phyloP scores from a whole-genome alignment of 1,284 basidiomycete species.

The Dichomitus squalens region DNA sequence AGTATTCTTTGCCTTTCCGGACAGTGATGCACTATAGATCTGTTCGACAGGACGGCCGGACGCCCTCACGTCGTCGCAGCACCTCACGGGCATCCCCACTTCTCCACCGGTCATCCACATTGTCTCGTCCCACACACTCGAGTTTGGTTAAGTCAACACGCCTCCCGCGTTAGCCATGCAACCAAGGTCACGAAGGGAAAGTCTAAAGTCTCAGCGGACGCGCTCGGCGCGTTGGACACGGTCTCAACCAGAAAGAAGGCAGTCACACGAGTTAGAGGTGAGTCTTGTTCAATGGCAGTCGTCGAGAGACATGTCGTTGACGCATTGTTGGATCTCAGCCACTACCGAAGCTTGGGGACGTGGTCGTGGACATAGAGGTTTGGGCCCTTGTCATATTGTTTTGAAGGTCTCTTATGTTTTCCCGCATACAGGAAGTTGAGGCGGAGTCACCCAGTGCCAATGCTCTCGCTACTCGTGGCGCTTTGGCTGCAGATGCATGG shows the following conservation, averaged over 20 bases:
- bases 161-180: not conserved
- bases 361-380: not conserved
- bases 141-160: no score
- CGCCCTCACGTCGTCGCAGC: not conserved
- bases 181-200: conserved; percentile 3
- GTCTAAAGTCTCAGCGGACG: not conserved
- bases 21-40: no score
- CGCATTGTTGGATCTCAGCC: not conserved
- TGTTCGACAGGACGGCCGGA: not conserved
- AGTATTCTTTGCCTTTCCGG: no score
- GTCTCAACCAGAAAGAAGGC: not conserved
- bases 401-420: not conserved
- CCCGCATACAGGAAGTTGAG: not conserved
- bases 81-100: not conserved
- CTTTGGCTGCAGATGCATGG: conserved; percentile 15
- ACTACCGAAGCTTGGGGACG: conserved; percentile 1
- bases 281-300: not conserved
- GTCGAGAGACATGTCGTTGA: not conserved
- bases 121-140: no score
- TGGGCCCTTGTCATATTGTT: not conserved
- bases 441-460: not conserved
- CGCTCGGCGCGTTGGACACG: not conserved
- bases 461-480: not conserved
- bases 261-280: conserved; percentile 10
- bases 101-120: not conserved